Percentiles rank a stretch among this genome's conserved stretches.
phyloP scores from a whole-genome alignment of 345 rosid genomes.

The Acer campestre region DNA sequence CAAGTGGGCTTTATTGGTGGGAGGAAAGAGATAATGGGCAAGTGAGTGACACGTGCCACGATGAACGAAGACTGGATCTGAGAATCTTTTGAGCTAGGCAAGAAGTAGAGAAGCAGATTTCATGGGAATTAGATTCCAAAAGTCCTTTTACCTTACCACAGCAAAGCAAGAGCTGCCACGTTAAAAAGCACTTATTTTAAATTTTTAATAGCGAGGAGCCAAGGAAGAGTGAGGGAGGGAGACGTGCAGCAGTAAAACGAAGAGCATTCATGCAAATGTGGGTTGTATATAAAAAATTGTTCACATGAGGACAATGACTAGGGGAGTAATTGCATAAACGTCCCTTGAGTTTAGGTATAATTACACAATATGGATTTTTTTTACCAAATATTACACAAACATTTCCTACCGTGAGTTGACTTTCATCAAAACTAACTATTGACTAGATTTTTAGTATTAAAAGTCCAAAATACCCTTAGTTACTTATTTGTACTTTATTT shows the following conservation, averaged over 20 bases:
- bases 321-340: too few relatives aligned
- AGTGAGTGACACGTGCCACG: not conserved
- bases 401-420: too few relatives aligned
- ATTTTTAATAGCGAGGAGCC: not conserved
- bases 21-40: not conserved
- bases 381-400: too few relatives aligned
- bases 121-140: conserved; percentile 15
- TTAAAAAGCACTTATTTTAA: not conserved
- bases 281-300: too few relatives aligned
- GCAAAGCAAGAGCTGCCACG: not conserved
- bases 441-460: too few relatives aligned
- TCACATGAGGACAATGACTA: too few relatives aligned
- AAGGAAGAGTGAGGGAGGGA: not conserved
- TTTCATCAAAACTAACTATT: too few relatives aligned
- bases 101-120: not conserved
- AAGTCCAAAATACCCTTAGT: too few relatives aligned
- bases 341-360: too few relatives aligned
- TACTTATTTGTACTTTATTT: too few relatives aligned
- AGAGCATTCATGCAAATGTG: too few relatives aligned
- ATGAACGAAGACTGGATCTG: conserved; percentile 1
- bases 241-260: not conserved
- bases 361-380: too few relatives aligned
- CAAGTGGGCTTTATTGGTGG: not conserved
- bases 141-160: not conserved
- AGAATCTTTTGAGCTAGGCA: conserved; percentile 6